Percentiles rank a stretch among this genome's conserved stretches.
Conservation (phyloP, 2,329 filamentous ascomycete species). For the Xenosphaeropsis pyriputrescens region DNA sequence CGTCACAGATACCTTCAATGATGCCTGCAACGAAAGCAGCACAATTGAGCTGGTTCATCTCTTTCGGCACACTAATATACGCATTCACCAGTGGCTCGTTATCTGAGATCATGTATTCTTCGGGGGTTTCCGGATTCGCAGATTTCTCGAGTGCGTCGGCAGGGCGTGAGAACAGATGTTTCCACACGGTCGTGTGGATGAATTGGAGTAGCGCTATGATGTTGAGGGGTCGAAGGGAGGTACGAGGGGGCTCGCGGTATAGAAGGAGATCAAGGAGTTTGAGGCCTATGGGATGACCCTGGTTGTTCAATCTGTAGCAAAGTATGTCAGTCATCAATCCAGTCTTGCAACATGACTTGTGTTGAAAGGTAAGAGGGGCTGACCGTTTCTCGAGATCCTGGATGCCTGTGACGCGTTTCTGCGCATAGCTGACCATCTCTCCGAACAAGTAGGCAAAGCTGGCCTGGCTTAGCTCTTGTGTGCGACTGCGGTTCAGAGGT, state of each 20-base stretch:
- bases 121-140: constrained; percentile 63
- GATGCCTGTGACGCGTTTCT: constrained; percentile 79
- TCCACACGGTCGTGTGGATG: constrained; percentile 85
- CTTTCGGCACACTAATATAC: constrained; percentile 82
- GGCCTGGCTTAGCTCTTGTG: constrained; percentile 77
- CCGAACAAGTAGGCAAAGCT: constrained; percentile 94
- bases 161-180: constrained; percentile 78
- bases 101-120: constrained; percentile 98
- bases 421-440: constrained; percentile 94
- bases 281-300: constrained; percentile 87
- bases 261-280: constrained; percentile 92
- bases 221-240: constrained; percentile 65
- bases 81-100: constrained; percentile 94
- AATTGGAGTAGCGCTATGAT: constrained; percentile 89
- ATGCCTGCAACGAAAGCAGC: constrained; percentile 92
- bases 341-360: no score
- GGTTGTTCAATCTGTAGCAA: constrained; percentile 59
- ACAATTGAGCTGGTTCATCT: constrained; percentile 95
- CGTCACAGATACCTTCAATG: constrained; percentile 90
- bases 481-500: constrained; percentile 79
- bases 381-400: constrained; percentile 87
- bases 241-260: constrained; percentile 59
- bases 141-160: constrained; percentile 90
- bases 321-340: constrained; percentile 1
- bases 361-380: constrained; percentile 7